Evolutionary conservation across 2,329 filamentous ascomycete species (phyloP).

Genomic region (Fusarium musae): DNA sequence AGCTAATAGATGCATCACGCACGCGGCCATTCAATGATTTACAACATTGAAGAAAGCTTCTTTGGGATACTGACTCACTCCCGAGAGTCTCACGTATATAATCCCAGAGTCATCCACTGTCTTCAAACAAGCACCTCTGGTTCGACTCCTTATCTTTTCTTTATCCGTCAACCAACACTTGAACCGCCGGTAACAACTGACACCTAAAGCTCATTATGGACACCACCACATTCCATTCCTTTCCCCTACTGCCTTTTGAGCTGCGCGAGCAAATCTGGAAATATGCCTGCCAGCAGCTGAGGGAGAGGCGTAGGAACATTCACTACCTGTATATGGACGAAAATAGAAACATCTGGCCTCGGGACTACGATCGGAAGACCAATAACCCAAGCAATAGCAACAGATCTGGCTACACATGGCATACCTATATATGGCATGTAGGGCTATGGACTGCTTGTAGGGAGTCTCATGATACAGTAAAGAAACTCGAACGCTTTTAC

Average conservation of each 20-base stretch:
- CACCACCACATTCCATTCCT: neutral
- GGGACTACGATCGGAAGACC: neutral
- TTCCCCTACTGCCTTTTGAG: neutral
- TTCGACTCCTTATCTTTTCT: rapidly evolving
- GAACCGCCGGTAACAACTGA: neutral
- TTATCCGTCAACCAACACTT: rapidly evolving
- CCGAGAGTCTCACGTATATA: neutral
- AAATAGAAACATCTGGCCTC: neutral
- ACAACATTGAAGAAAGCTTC: neutral
- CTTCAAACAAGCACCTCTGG: rapidly evolving
- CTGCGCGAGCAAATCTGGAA: neutral
- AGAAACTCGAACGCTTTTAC: neutral
- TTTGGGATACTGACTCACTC: too few relatives aligned
- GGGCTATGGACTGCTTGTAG: neutral
- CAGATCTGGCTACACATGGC: neutral
- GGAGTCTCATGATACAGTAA: neutral
- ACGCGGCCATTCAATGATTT: neutral
- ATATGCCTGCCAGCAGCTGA: rapidly evolving
- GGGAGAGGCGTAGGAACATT: rapidly evolving
- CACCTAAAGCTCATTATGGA: neutral
- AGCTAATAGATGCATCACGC: neutral
- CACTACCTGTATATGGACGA: neutral
- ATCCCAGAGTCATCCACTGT: rapidly evolving
- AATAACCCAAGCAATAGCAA: neutral
- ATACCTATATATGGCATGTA: neutral